Evolutionary conservation across 306 rosid species (phyloP).

Genomic region (Rosa multiflora): DNA sequence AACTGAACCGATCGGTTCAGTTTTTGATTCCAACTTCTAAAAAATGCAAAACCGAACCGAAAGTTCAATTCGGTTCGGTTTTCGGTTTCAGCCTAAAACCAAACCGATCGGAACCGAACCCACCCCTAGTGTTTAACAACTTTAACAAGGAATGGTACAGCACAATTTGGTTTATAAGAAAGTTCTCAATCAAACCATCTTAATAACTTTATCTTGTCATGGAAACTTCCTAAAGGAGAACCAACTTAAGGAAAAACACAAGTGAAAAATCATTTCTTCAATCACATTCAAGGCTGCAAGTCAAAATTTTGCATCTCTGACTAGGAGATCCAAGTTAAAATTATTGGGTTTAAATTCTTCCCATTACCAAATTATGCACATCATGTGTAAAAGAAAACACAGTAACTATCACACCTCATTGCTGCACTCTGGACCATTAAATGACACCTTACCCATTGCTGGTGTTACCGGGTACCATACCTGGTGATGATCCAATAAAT

Average conservation of each 20-base stretch:
- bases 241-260: not conserved
- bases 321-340: not conserved
- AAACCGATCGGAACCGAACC: no score
- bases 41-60: no score
- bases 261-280: not conserved
- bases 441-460: slow-evolving; percentile 81
- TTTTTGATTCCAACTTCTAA: no score
- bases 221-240: not conserved
- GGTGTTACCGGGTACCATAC: slow-evolving; percentile 86
- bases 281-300: not conserved
- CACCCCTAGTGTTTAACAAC: not conserved
- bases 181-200: not conserved
- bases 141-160: slow-evolving; percentile 5
- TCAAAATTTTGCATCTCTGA: not conserved
- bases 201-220: not conserved
- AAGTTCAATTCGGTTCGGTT: no score
- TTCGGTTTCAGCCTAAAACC: no score
- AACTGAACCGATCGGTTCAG: no score
- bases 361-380: not conserved
- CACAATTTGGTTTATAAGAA: not conserved
- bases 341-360: not conserved
- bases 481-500: slow-evolving; percentile 34
- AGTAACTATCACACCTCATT: slow-evolving; percentile 54
- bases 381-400: not conserved
- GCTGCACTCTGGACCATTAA: slow-evolving; percentile 83